A percentile compares a stretch with the other conserved stretches of the same genome.
phyloP scores from a whole-genome alignment of 345 rosid genomes.

The Ceriops zippeliana region DNA sequence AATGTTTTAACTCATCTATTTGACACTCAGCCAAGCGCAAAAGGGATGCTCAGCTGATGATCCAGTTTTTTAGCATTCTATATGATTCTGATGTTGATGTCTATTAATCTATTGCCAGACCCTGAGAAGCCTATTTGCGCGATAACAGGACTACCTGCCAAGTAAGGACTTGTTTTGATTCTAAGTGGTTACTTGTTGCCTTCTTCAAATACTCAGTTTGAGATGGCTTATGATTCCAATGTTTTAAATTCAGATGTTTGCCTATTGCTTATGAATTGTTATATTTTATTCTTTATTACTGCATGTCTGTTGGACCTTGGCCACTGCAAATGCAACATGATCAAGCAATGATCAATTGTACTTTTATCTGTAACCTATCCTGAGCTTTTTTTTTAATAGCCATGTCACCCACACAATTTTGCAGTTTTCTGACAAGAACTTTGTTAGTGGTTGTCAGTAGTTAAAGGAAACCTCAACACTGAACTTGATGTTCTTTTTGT shows the following conservation, averaged over 20 bases:
- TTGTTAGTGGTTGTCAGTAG: too few species aligned
- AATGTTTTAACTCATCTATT: not conserved
- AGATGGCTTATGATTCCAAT: not conserved
- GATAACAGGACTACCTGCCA: conserved; percentile 92
- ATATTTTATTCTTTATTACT: too few species aligned
- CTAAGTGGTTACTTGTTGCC: conserved; percentile 12
- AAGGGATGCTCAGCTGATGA: not conserved
- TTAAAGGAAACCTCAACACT: too few species aligned
- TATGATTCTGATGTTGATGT: conserved; percentile 2
- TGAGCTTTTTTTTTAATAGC: too few species aligned
- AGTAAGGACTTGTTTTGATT: conserved; percentile 46
- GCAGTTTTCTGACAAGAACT: too few species aligned
- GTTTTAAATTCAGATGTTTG: not conserved
- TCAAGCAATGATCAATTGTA: too few species aligned
- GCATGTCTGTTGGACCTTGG: too few species aligned
- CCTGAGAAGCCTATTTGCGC: conserved; percentile 74
- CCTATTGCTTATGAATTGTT: not conserved
- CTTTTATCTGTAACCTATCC: too few species aligned
- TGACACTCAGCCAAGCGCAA: not conserved
- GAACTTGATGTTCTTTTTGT: too few species aligned
- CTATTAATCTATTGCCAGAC: conserved; percentile 42
- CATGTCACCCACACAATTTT: too few species aligned
- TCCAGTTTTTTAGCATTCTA: not conserved
- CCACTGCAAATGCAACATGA: too few species aligned
- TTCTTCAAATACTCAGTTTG: conserved; percentile 3